Base-by-base conservation (phyloP, 2,329 filamentous ascomycete species). In the Neofusicoccum kwambonambiense region DNA sequence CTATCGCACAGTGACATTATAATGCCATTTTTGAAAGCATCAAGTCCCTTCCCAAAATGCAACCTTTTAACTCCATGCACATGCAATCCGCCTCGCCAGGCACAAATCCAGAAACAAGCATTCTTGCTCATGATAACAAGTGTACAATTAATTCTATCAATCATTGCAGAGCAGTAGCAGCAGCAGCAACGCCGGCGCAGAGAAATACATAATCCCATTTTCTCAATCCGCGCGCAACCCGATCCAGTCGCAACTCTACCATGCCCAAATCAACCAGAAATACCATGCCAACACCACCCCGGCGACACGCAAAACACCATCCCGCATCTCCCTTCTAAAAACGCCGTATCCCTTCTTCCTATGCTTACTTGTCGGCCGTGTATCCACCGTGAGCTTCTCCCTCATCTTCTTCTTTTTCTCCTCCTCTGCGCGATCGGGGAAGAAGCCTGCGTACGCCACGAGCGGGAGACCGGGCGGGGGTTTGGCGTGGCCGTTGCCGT, bases 271-370 rank as follows among this genome's bases (percentile, higher is more conserved):
- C 70, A 94, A 77, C 78, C 87, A 91, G 35, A 81, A 81, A 82
- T 90, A 95, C 74, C 88, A 87, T 13, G 80, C 68, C 50, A 88
- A 75, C 19, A 86, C 87, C 75, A 90, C 84, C 82, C 85, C 86
- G 5, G 81, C 82, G 3, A 93, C 87, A 54, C 85, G 81, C 78
- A 85, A 87, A 17, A 88, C 70, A 50, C 85, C 88, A 8, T 81
- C 83, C 77, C 82, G 83, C 42, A 92, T 77, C 74, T 94, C 90
- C 31, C 81, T 79, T 37, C 80, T 74, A 5, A 90, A 83, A 4
- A 86, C 73, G 1, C 75, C 74, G 2, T 84, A 63, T 0, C 67
- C 74, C 22, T 75, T 79, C 58, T 78, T 73, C 64, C 67, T 74
- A 69, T 72, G 70, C 50, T 13, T 17, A 7, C 31, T 22, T 27